Evolutionary conservation across 805 yeast genomes (phyloP).

Genomic region (Metschnikowia picachoensis): DNA sequence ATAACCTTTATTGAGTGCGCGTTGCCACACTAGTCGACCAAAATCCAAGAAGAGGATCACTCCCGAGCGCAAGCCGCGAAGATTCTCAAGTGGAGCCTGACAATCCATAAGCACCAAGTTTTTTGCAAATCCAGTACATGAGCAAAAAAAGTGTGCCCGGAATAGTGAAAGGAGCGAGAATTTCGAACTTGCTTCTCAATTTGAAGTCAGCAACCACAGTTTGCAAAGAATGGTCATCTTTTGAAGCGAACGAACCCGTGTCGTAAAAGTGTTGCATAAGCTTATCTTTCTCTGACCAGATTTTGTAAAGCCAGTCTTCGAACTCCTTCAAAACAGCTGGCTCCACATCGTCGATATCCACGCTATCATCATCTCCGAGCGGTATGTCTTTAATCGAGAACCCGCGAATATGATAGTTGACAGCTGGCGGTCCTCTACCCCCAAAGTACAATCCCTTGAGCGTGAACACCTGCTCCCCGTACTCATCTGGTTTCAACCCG

Average conservation of each 20-base stretch:
- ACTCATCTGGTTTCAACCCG: conserved; percentile 58
- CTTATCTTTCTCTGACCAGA: conserved; percentile 78
- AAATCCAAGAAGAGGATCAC: neutral
- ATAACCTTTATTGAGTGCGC: no score
- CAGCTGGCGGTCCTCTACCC: conserved; percentile 68
- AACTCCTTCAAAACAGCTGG: conserved; percentile 48
- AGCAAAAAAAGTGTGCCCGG: conserved; percentile 4
- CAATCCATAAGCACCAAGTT: neutral
- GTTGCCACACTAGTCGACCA: no score
- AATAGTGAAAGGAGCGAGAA: conserved; percentile 10
- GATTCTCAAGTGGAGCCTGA: neutral
- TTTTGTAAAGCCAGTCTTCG: conserved; percentile 66
- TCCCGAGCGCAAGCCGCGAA: neutral
- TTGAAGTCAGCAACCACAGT: conserved; percentile 16
- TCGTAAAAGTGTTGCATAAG: conserved; percentile 59
- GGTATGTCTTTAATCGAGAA: conserved; percentile 63
- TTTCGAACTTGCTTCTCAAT: conserved; percentile 11
- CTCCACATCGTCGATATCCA: conserved; percentile 42
- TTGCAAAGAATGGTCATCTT: conserved; percentile 24
- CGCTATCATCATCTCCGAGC: conserved; percentile 30
- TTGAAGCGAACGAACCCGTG: conserved; percentile 47
- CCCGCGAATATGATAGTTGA: conserved; percentile 63
- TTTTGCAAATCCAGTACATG: conserved; percentile 3
- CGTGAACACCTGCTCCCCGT: conserved; percentile 75
- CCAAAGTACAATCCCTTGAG: conserved; percentile 57